Percentiles rank a stretch among this genome's conserved stretches.
Evolutionary conservation across 768 basidiomycete genomes (phyloP).

Genomic region (Rhodotorula babjevae): DNA sequence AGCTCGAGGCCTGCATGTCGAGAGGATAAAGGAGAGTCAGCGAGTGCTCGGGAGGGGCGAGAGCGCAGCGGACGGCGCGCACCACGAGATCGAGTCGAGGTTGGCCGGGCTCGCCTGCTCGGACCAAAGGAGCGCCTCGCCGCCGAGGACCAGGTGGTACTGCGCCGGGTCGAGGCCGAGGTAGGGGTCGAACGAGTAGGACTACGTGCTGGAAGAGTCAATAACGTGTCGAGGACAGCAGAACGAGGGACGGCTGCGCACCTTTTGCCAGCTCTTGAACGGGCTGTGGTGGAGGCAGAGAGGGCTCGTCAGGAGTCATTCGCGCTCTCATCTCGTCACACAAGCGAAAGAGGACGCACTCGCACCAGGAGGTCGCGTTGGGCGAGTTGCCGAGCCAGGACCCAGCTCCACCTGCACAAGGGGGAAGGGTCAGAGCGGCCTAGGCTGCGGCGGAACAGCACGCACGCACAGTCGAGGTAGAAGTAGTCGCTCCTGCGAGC

Average conservation of each 20-base stretch:
- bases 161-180: constrained; percentile 56
- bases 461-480: constrained; percentile 57
- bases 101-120: constrained; percentile 69
- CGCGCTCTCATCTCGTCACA: no score
- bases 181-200: constrained; percentile 69
- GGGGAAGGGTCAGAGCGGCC: no score
- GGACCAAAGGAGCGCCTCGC: constrained; percentile 69
- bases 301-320: no score
- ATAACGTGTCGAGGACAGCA: no score
- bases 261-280: constrained; percentile 68
- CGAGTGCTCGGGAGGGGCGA: no score
- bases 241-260: no score
- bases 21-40: no score
- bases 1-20: constrained; percentile 9
- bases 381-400: background rate
- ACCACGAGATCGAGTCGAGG: constrained; percentile 67
- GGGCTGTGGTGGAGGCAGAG: constrained; percentile 58
- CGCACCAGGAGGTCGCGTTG: constrained; percentile 44
- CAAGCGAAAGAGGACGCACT: constrained; percentile 41
- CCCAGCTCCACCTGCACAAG: background rate
- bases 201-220: constrained; percentile 47
- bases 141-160: constrained; percentile 62
- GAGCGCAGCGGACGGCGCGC: constrained; percentile 58
- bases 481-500: constrained; percentile 59
- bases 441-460: background rate